Evolutionary conservation across 176 grass and related monocot genomes (phyloP), one percentile per base, ranked within the genome.

Genomic region (Musa acuminata): DNA sequence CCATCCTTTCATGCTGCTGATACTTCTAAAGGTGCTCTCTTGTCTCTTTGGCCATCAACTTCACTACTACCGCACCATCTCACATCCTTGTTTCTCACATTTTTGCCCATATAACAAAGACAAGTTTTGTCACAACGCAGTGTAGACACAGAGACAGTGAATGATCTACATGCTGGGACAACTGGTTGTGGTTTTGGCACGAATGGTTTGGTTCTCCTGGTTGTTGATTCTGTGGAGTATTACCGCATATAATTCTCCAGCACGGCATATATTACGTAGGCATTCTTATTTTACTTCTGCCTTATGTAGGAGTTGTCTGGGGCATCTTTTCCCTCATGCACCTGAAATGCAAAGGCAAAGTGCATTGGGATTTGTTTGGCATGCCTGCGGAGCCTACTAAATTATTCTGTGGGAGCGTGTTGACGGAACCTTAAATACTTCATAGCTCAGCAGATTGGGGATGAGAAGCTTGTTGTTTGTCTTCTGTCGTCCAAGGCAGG

Each of bases 321-420:
- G 78, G 57, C 78, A 80, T 80, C 78, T 80, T 72, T 73, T 70
- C 55, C 16, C 78, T 80, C 57, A 80, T 80, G 78, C 78, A 73
- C 69, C 58, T 73, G 53, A 73, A 64, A 57, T 73, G 68, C 66
- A 52, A 11, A 63, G 69, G 78, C 23, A 29, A 62, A n/a, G 55
- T 7, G 27, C 23, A 53, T 25, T 25, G 21, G 57, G 57, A 49
- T 76, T 76, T 76, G 74, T 76, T 76, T 76, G 29, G 55, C 27
- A 62, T 76, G 73, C 73, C 73, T 76, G 48, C 26, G 62, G 24
- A 76, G 27, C 27, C 20, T 27, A 80, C 14, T 80, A 80, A 80
- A 72, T 20, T 80, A 80, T 80, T 80, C 35, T 35, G 76, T 13
- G 19, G 23, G 52, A 48, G 17, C 8, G 21, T 29, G 55, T 4